These are phyloP conservation scores for Rhinocladiella mackenziei DNA, from an alignment of 2,329 filamentous ascomycete genomes.

Conservation along the genomic window DNA sequence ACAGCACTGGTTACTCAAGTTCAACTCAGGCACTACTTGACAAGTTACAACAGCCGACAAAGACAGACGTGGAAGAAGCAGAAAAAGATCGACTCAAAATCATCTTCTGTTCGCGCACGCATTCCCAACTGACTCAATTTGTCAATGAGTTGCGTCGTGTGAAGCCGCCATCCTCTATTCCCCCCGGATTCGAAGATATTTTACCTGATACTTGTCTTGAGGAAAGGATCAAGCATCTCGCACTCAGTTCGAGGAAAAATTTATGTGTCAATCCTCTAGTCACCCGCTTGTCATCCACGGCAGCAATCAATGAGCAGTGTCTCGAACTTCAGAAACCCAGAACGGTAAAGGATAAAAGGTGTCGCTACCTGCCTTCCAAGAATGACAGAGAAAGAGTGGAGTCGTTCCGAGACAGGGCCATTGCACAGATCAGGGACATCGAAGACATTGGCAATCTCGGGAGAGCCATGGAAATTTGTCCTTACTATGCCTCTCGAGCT, in stretches of 20 bases:
- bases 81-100: slow-evolving; percentile 70
- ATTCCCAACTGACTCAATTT: slow-evolving; percentile 88
- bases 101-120: slow-evolving; percentile 87
- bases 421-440: slow-evolving; percentile 86
- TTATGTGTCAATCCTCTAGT: slow-evolving; percentile 87
- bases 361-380: slow-evolving; percentile 72
- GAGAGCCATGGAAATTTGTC: slow-evolving; percentile 74
- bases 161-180: slow-evolving; percentile 71
- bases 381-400: slow-evolving; percentile 68
- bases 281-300: slow-evolving; percentile 61
- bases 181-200: slow-evolving; percentile 51
- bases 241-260: slow-evolving; percentile 80
- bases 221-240: slow-evolving; percentile 65
- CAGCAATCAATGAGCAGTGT: slow-evolving; percentile 90
- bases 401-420: slow-evolving; percentile 76
- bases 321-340: slow-evolving; percentile 78
- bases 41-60: slow-evolving; percentile 52
- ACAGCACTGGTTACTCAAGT: slow-evolving; percentile 57
- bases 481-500: slow-evolving; percentile 90
- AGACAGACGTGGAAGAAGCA: slow-evolving; percentile 44
- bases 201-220: slow-evolving; percentile 22
- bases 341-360: slow-evolving; percentile 61
- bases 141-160: slow-evolving; percentile 76
- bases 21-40: slow-evolving; percentile 72
- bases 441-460: slow-evolving; percentile 82